These are phyloP conservation scores for Adenanthera pavonina DNA, from an alignment of 306 rosid genomes.

Conservation along the genomic window DNA sequence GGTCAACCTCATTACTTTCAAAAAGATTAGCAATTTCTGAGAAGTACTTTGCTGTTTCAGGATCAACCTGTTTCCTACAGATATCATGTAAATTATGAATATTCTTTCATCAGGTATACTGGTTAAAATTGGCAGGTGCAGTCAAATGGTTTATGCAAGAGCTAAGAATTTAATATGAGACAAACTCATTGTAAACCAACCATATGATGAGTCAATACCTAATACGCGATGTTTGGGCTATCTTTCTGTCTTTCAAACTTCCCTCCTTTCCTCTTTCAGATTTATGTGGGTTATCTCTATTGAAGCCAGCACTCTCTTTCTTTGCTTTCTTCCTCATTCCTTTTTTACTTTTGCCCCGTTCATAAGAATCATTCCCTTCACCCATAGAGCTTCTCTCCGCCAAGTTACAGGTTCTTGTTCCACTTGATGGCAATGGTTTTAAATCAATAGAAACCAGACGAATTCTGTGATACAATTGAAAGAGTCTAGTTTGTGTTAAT, in stretches of 20 bases:
- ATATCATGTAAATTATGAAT: conserved; percentile 23
- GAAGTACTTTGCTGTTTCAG: conserved; percentile 73
- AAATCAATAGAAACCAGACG: conserved; percentile 63
- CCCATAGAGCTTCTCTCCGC: conserved; percentile 52
- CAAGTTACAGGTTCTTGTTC: conserved; percentile 32
- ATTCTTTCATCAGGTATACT: neutral
- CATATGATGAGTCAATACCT: conserved; percentile 51
- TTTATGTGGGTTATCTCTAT: conserved; percentile 38
- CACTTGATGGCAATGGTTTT: conserved; percentile 52
- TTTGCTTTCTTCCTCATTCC: conserved; percentile 54
- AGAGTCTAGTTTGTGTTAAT: neutral
- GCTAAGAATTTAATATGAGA: neutral
- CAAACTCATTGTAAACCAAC: neutral
- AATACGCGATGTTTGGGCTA: conserved; percentile 47
- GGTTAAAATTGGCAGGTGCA: neutral
- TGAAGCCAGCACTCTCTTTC: conserved; percentile 38
- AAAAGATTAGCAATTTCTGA: conserved; percentile 77
- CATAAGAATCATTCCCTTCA: conserved; percentile 39
- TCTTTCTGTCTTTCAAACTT: conserved; percentile 22
- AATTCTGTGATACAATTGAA: conserved; percentile 26
- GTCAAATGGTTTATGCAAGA: neutral
- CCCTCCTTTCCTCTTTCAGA: conserved; percentile 35
- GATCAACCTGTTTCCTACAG: conserved; percentile 86
- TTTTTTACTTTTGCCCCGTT: conserved; percentile 43
- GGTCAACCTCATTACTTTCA: conserved; percentile 61